A percentile compares a stretch with the other conserved stretches of the same genome.
Evolutionary conservation across 1,284 basidiomycete genomes (phyloP).

Genomic region (Boletus albobrunnescens): DNA sequence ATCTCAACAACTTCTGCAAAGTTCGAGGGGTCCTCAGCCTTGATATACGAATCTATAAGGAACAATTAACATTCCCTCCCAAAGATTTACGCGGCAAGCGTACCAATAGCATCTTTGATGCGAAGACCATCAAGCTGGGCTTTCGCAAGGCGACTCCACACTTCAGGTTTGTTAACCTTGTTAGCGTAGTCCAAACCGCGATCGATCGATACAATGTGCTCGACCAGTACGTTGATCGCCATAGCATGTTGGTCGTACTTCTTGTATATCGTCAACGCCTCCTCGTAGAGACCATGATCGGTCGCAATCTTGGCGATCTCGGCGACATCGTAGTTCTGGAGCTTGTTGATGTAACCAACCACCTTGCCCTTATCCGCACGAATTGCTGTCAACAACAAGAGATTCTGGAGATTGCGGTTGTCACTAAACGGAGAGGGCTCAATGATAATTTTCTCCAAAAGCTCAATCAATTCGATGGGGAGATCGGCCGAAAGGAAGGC

Average conservation of each 20-base stretch:
- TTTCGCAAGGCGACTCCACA: slow-evolving; percentile 97
- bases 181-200: slow-evolving; percentile 94
- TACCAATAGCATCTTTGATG: slow-evolving; percentile 96
- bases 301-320: slow-evolving; percentile 98
- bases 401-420: slow-evolving; percentile 93
- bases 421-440: slow-evolving; percentile 97
- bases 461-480: slow-evolving; percentile 94
- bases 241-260: slow-evolving; percentile 92
- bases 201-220: slow-evolving; percentile 97
- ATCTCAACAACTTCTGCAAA: slow-evolving; percentile 97
- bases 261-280: slow-evolving; percentile 94
- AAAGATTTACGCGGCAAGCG: slow-evolving; percentile 15
- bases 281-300: slow-evolving; percentile 94
- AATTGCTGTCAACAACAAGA: slow-evolving; percentile 93
- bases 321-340: slow-evolving; percentile 90
- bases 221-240: slow-evolving; percentile 97
- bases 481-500: slow-evolving; percentile 97
- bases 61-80: slow-evolving; percentile 9
- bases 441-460: slow-evolving; percentile 98
- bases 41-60: slow-evolving; percentile 90
- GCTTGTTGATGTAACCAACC: slow-evolving; percentile 96
- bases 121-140: slow-evolving; percentile 99
- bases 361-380: slow-evolving; percentile 99
- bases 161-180: slow-evolving; percentile 95
- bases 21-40: slow-evolving; percentile 95